Evolutionary conservation across 495 filamentous ascomycete genomes (phyloP).

Genomic region (Penicillium angulare): DNA sequence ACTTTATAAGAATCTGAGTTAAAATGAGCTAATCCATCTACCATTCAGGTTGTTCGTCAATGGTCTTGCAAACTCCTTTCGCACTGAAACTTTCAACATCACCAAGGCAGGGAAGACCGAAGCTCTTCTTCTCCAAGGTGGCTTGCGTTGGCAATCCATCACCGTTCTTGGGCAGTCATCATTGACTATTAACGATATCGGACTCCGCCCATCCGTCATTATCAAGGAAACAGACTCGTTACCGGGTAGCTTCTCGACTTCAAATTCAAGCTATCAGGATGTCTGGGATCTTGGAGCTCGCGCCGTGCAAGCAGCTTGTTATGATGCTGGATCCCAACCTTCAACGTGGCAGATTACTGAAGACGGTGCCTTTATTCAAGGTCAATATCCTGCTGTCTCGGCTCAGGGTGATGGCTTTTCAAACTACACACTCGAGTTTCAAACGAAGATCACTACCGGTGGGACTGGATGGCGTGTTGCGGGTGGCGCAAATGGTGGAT

Average conservation of each 20-base stretch:
- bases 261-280: conserved; percentile 20
- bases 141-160: conserved; percentile 20
- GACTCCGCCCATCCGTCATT: conserved; percentile 9
- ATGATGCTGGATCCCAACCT: conserved; percentile 9
- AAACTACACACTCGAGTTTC: conserved; percentile 22
- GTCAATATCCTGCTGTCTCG: conserved; percentile 17
- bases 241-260: conserved; percentile 16
- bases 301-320: conserved; percentile 18
- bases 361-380: conserved; percentile 14
- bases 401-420: conserved; percentile 6
- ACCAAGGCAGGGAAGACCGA: conserved; percentile 11
- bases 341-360: conserved; percentile 20
- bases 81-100: conserved; percentile 26
- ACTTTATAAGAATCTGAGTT: no score
- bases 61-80: conserved; percentile 21
- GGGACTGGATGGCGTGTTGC: conserved; percentile 24
- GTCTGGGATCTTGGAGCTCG: conserved; percentile 22
- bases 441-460: conserved; percentile 16
- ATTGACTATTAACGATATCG: conserved; percentile 10
- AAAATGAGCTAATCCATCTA: no score
- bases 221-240: background rate
- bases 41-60: conserved; percentile 9
- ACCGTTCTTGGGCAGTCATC: background rate
- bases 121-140: conserved; percentile 23
- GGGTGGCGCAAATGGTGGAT: conserved; percentile 12